Conservation (phyloP, 2,329 filamentous ascomycete genomes). For the Stachybotrys echinatus region DNA sequence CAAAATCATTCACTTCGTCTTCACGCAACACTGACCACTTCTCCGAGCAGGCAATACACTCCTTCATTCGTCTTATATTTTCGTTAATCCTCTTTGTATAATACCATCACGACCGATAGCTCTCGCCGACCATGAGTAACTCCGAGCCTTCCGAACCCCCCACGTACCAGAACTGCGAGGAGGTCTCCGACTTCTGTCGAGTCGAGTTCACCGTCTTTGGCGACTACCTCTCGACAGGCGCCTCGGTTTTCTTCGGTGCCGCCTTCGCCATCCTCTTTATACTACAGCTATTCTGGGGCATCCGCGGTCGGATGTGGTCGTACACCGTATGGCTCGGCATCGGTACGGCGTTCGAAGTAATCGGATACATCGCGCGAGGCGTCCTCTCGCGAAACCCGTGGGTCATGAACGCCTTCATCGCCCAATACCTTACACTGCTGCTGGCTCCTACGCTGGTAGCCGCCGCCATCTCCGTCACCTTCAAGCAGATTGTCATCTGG, state of each 20-base stretch:
- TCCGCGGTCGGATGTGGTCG: constrained; percentile 31
- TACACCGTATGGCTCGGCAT: constrained; percentile 27
- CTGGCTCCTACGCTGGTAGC: constrained; percentile 37
- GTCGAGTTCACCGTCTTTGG: background rate
- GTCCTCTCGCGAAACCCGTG: constrained; percentile 33
- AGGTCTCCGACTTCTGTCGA: background rate
- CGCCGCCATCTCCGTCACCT: constrained; percentile 38
- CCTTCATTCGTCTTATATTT: too few species aligned
- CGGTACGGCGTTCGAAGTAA: constrained; percentile 31
- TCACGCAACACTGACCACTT: too few species aligned
- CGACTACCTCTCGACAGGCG: background rate
- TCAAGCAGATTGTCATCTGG: constrained; percentile 39
- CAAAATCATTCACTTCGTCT: too few species aligned
- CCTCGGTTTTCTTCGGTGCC: background rate
- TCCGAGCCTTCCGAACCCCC: too few species aligned
- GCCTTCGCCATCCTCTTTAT: constrained; percentile 12
- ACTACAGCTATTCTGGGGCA: constrained; percentile 24
- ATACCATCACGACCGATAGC: too few species aligned
- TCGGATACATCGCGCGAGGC: constrained; percentile 34
- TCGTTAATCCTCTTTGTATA: too few species aligned
- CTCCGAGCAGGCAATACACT: too few species aligned
- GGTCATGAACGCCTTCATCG: constrained; percentile 29
- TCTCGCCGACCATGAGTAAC: too few species aligned
- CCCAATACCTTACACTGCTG: constrained; percentile 35
- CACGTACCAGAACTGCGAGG: background rate